A percentile compares a stretch with the other conserved stretches of the same genome.
phyloP scores from a whole-genome alignment of 2,329 filamentous ascomycete species.

The Claviceps sorghi region DNA sequence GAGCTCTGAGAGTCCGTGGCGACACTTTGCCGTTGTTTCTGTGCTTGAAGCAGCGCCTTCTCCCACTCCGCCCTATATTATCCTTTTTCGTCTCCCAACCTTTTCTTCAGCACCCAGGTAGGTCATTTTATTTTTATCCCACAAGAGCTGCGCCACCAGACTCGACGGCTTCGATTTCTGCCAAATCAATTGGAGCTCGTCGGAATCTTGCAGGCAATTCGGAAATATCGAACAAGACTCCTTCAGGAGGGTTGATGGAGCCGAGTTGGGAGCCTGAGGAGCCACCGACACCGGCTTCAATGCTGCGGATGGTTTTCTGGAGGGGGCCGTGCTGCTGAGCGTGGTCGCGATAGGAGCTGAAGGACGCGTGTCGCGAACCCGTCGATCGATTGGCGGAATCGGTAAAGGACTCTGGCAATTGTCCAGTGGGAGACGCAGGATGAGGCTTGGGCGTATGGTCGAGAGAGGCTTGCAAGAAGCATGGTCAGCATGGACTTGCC shows the following conservation, averaged over 20 bases:
- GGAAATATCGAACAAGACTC: conserved; percentile 74
- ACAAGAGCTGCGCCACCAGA: conserved; percentile 63
- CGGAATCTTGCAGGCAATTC: conserved; percentile 79
- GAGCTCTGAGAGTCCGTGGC: background rate
- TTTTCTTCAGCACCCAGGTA: background rate
- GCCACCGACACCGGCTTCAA: conserved; percentile 38
- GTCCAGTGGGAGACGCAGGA: conserved; percentile 52
- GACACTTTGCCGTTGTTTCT: background rate
- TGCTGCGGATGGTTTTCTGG: conserved; percentile 36
- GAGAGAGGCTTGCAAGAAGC: conserved; percentile 37
- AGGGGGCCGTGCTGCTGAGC: conserved; percentile 68
- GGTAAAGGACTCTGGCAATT: conserved; percentile 42
- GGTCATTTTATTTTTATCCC: conserved; percentile 20
- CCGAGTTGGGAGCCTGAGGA: conserved; percentile 57
- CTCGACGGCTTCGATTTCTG: conserved; percentile 92
- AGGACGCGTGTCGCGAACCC: conserved; percentile 39
- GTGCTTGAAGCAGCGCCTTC: background rate
- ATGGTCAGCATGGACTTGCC: conserved; percentile 9
- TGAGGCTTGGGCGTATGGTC: conserved; percentile 63
- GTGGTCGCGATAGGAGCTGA: conserved; percentile 64
- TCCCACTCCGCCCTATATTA: background rate
- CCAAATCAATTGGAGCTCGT: conserved; percentile 54
- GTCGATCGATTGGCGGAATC: conserved; percentile 16
- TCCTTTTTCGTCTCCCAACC: background rate
- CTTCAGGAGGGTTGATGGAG: conserved; percentile 52